phyloP scores from a whole-genome alignment of 192 early-diverging fungal genomes.

The Thamnidium elegans region DNA sequence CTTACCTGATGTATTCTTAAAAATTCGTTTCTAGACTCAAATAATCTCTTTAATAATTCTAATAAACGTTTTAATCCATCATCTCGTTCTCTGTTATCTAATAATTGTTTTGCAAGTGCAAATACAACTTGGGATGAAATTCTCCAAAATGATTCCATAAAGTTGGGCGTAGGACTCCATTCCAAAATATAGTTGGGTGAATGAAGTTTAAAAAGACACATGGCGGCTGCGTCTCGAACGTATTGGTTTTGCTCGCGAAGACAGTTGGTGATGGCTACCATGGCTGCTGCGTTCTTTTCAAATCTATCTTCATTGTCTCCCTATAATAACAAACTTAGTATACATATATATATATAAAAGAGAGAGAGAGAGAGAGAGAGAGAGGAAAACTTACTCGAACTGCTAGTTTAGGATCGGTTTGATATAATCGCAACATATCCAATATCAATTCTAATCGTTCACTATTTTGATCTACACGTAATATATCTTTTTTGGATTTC shows the following conservation, averaged over 20 bases:
- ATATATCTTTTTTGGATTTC: conserved; percentile 43
- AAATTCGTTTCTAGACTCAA: conserved; percentile 62
- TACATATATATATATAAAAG: conserved; percentile 9
- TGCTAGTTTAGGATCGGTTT: conserved; percentile 71
- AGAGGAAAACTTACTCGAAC: conserved; percentile 54
- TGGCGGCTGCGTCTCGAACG: conserved; percentile 70
- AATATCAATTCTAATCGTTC: conserved; percentile 83
- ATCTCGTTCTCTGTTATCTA: conserved; percentile 67
- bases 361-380: not conserved
- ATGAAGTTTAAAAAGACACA: conserved; percentile 74
- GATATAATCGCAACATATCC: conserved; percentile 72
- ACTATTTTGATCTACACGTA: conserved; percentile 44
- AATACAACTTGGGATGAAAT: conserved; percentile 62
- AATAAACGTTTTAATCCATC: conserved; percentile 65
- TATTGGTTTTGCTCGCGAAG: conserved; percentile 65
- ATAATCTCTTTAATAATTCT: conserved; percentile 63
- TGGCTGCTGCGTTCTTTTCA: conserved; percentile 71
- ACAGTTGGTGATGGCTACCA: conserved; percentile 74
- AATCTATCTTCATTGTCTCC: conserved; percentile 60
- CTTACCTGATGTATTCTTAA: conserved; percentile 47
- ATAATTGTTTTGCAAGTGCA: conserved; percentile 68
- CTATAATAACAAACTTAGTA: conserved; percentile 41
- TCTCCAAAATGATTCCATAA: conserved; percentile 80
- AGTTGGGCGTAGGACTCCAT: conserved; percentile 75
- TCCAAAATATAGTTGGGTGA: conserved; percentile 62